A percentile compares a stretch with the other conserved stretches of the same genome.
Evolutionary conservation across 192 early-diverging fungal species (phyloP).

Genomic region (Coemansia aciculifera): DNA sequence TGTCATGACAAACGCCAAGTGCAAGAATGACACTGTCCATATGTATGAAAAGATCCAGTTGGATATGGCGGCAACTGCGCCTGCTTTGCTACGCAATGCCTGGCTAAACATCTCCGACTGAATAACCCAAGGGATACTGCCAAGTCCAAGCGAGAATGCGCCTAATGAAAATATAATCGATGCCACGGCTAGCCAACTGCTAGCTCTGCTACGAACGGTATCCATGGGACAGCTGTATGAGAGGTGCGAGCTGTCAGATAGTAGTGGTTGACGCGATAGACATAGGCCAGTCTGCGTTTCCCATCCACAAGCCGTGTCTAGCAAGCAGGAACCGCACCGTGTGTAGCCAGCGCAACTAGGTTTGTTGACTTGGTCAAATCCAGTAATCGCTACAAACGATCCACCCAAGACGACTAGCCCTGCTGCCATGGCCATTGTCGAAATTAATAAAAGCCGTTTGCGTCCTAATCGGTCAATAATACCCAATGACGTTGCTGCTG

Average conservation of each 20-base stretch:
- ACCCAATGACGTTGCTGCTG: slow-evolving; percentile 9
- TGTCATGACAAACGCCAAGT: slow-evolving; percentile 25
- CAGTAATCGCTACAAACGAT: slow-evolving; percentile 30
- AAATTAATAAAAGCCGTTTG: slow-evolving; percentile 21
- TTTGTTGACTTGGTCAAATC: slow-evolving; percentile 37
- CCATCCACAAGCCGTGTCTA: slow-evolving; percentile 38
- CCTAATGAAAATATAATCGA: slow-evolving; percentile 30
- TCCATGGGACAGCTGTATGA: slow-evolving; percentile 22
- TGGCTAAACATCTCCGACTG: slow-evolving; percentile 39
- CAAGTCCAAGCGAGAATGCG: slow-evolving; percentile 26
- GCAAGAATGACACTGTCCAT: slow-evolving; percentile 32
- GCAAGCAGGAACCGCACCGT: slow-evolving; percentile 29
- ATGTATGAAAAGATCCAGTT: slow-evolving; percentile 35
- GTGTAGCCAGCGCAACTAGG: slow-evolving; percentile 14
- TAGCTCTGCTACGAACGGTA: slow-evolving; percentile 1
- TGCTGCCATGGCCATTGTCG: slow-evolving; percentile 16
- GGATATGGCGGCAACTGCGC: slow-evolving; percentile 25
- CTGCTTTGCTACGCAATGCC: slow-evolving; percentile 29
- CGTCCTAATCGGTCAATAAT: slow-evolving; percentile 27
- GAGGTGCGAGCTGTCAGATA: background rate
- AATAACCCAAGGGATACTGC: slow-evolving; percentile 36
- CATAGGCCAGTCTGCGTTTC: slow-evolving; percentile 8
- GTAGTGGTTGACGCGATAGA: background rate
- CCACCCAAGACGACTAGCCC: slow-evolving; percentile 32
- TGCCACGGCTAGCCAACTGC: slow-evolving; percentile 30